Base-by-base conservation (phyloP, 1,139 yeast species). In the Hyphopichia burtonii region DNA sequence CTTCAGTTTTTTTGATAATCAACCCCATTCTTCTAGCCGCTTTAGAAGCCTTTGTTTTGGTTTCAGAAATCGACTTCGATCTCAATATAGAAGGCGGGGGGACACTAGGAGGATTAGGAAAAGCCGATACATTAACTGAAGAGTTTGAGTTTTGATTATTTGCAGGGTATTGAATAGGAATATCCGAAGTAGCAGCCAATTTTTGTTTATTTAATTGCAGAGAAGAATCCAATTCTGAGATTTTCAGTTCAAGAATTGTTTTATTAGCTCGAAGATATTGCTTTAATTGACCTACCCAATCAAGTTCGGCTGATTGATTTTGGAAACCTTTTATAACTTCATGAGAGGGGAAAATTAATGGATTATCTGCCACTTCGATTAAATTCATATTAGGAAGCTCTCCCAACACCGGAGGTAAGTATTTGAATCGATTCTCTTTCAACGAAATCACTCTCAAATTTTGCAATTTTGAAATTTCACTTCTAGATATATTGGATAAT, bases 291-390 rank as follows among this genome's bases (percentile, higher is more conserved):
- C 68, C 71, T 3, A 83, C 67, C 79, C 86, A 83, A 43, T 80
- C 86, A 2, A 65, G 61, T 19, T 76, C 77, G 12, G 71, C 61
- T 31, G 61, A 56, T 44, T 66, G 72, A 40, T 62, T 63, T 46
- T 58, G 78, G 47, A 58, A 71, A 36, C 48, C 59, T 46, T 52
- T 62, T 40, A 74, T 58, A 10, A 58, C 45, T 14, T 71, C 76
- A 16, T 54, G 33, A 4, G 83, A 70, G 0, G 87, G 86, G 43
- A 73, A 53, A 2, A 74, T 56, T 41, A 86, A 68, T 1, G 90
- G 89, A 50, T 87, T 86, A 31, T 76, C 80, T n/a, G 80, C 81
- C 4, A 85, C 69, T 54, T 86, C 93, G n/a, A 87, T 66, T 40
- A 84, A 75, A 45, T 77, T 74, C 40, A 88, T 68, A 41, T 70